Base-by-base conservation (phyloP, 1,139 yeast genomes). In the Candida sojae region DNA sequence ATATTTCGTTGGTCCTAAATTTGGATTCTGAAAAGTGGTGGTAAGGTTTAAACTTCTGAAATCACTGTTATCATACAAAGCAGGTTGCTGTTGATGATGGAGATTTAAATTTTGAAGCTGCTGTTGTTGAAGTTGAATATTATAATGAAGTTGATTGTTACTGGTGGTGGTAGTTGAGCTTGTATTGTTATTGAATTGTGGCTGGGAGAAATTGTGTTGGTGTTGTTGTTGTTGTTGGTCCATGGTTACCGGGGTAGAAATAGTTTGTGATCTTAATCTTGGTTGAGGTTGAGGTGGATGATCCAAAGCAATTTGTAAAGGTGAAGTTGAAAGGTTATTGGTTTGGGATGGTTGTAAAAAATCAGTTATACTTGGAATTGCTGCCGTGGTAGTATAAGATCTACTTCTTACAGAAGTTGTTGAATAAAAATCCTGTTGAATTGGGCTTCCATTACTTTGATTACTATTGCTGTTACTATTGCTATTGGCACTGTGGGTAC, bases 1-100 rank as follows among this genome's bases (percentile, higher is more conserved):
- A 12, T 86, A 84, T 54, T 86, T 81, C 0, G 97, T 86, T 7
- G 96, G 92, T 2, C 89, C 90, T 51, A 87, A 70, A 28, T 81
- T 75, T 2, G 88, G 78, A 59, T 84, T 88, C 49, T 84, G 86
- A 59, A 83, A 82, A 45, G 85, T 81, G 6, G 90, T 82, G 8
- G 86, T 83, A 39, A 73, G 60, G 17, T 65, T 55, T 46, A 70
- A 56, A 46, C 63, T 66, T 3, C 67, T 59, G 45, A 73, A 81
- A 54, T 84, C 85, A 46, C 79, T 69, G 51, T 84, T 84, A 60
- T 86, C 91, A 56, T 68, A 68, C 47, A 74, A 71, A 45, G 42
- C 45, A 39, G 41, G 44, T 28, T 42, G 25, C 29, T 43, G 45
- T 36, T 40, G 32, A 7, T 48, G 39, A 28, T 45, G 43, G 43